phyloP scores from a whole-genome alignment of 2,329 filamentous ascomycete species.

The Penicillium sp. region DNA sequence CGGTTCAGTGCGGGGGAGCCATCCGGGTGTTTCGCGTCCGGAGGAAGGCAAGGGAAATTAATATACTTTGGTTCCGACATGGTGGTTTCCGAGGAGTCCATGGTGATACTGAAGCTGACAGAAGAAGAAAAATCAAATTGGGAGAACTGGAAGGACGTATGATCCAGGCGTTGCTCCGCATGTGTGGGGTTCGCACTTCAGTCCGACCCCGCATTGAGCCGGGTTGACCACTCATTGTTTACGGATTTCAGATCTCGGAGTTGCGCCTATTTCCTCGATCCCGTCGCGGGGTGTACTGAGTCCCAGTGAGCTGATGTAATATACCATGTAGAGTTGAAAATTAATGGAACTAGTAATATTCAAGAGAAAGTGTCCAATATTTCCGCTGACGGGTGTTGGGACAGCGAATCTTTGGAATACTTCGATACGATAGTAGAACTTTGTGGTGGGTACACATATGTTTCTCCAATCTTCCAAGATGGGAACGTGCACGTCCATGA shows the following conservation, averaged over 20 bases:
- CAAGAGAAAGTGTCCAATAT: no score
- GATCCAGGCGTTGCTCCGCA: background rate
- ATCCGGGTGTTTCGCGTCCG: constrained; percentile 52
- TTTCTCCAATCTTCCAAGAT: no score
- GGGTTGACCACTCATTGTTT: constrained; percentile 11
- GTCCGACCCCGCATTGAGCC: constrained; percentile 13
- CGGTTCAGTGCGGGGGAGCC: constrained; percentile 73
- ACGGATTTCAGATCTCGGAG: constrained; percentile 18
- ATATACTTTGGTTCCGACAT: constrained; percentile 55
- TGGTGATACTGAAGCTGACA: constrained; percentile 20
- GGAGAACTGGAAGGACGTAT: constrained; percentile 7
- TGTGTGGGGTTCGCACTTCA: constrained; percentile 8
- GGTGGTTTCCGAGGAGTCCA: constrained; percentile 23
- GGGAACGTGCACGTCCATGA: no score
- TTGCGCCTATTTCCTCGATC: constrained; percentile 9
- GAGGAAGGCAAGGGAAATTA: constrained; percentile 57
- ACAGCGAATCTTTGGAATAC: no score
- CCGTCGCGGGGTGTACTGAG: background rate
- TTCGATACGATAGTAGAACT: no score
- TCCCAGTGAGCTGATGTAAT: background rate
- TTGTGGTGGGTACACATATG: no score
- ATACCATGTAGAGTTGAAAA: background rate
- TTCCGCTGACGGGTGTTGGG: no score
- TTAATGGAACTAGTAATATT: no score
- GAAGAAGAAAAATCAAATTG: background rate